Percentiles rank a stretch among this genome's conserved stretches.
These are phyloP conservation scores for Filosporella fistucella DNA, from an alignment of 495 filamentous ascomycete genomes.

Conservation along the genomic window DNA sequence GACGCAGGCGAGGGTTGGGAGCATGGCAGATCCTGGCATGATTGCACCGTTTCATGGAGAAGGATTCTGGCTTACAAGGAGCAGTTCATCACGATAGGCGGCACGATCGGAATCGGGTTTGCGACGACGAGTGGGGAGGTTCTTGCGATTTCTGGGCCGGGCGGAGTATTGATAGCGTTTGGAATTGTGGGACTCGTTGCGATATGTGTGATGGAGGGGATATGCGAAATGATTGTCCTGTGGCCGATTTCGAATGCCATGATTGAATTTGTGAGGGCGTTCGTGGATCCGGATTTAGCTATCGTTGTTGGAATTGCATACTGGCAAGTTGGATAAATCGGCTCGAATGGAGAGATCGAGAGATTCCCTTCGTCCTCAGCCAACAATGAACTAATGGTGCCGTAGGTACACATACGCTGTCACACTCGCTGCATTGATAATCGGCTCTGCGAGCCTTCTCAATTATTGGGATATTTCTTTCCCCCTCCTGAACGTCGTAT, in stretches of 20 bases:
- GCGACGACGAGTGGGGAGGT: constrained; percentile 24
- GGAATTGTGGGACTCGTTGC: constrained; percentile 24
- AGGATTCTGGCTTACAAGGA: not conserved
- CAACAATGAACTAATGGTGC: not conserved
- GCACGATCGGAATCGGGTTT: constrained; percentile 31
- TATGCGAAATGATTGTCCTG: constrained; percentile 31
- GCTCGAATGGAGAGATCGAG: too few relatives aligned
- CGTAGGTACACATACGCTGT: constrained; percentile 10
- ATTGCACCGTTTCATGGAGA: too few relatives aligned
- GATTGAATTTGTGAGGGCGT: constrained; percentile 28
- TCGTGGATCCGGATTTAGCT: constrained; percentile 31
- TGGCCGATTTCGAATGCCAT: constrained; percentile 32
- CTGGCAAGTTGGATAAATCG: too few relatives aligned
- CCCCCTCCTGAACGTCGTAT: constrained; percentile 19
- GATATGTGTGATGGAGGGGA: constrained; percentile 30
- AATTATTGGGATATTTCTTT: constrained; percentile 1
- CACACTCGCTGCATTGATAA: constrained; percentile 8
- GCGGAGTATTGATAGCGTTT: constrained; percentile 27
- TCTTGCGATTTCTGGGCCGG: constrained; percentile 30
- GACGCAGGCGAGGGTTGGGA: not conserved
- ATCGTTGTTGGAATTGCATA: constrained; percentile 25
- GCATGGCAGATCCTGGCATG: not conserved
- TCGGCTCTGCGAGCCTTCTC: not conserved
- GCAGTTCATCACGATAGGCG: constrained; percentile 32
- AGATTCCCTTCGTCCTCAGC: not conserved